Percentiles rank a stretch among this genome's conserved stretches.
phyloP scores from a whole-genome alignment of 768 basidiomycete species.

The Pleurotus salmoneostramineus region DNA sequence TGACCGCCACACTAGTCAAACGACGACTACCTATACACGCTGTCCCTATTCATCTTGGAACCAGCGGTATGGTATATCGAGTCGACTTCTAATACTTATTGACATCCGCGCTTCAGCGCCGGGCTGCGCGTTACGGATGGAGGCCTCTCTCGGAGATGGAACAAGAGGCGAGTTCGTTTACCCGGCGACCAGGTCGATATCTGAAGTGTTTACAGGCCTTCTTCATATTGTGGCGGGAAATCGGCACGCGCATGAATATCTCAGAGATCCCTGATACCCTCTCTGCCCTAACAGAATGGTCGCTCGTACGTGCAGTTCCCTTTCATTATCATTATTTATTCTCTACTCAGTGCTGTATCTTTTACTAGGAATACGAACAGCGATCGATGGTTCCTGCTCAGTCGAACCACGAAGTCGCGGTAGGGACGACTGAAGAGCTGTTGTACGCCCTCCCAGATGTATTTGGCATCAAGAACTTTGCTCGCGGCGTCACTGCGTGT shows the following conservation, averaged over 20 bases:
- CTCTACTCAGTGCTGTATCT: background rate
- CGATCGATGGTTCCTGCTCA: constrained; percentile 37
- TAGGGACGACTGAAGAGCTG: constrained; percentile 36
- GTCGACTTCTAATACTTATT: background rate
- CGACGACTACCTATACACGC: constrained; percentile 27
- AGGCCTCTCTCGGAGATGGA: constrained; percentile 41
- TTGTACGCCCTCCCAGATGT: constrained; percentile 30
- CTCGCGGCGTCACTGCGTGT: constrained; percentile 25
- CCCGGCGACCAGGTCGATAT: background rate
- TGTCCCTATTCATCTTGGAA: constrained; percentile 26
- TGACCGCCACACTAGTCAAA: constrained; percentile 17
- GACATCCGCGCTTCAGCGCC: constrained; percentile 21
- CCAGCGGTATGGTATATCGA: constrained; percentile 24
- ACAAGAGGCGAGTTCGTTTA: constrained; percentile 16
- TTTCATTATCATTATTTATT: background rate
- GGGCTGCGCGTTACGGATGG: constrained; percentile 40
- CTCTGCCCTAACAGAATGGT: constrained; percentile 34
- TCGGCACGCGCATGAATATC: constrained; percentile 45
- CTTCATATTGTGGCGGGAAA: constrained; percentile 40
- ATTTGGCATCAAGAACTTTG: constrained; percentile 34
- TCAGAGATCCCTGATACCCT: constrained; percentile 38
- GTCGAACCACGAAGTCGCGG: constrained; percentile 35
- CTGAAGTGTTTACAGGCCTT: constrained; percentile 23
- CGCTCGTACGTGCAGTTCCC: constrained; percentile 21
- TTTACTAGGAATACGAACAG: background rate